A percentile compares a stretch with the other conserved stretches of the same genome.
Conservation (phyloP, 768 basidiomycete genomes). For the Tricholoma sp. region DNA sequence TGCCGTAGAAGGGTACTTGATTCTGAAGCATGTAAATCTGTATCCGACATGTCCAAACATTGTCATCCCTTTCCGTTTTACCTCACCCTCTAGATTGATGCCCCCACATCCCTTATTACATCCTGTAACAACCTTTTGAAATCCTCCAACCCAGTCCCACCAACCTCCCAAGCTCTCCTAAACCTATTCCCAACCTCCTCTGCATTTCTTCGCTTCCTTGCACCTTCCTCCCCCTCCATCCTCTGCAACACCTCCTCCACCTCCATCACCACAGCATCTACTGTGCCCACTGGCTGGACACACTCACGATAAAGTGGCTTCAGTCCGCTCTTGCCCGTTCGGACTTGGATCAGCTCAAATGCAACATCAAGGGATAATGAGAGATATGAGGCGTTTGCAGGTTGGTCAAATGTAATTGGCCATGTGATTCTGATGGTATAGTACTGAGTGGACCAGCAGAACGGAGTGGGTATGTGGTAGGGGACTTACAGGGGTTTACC, state of each 20-base stretch:
- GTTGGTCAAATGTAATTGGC: conserved; percentile 19
- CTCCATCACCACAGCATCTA: conserved; percentile 13
- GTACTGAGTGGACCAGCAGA: not conserved
- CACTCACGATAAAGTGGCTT: conserved; percentile 9
- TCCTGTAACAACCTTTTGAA: not conserved
- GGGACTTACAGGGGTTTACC: conserved; percentile 18
- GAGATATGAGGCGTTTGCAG: conserved; percentile 11
- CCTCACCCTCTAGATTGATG: too few species aligned
- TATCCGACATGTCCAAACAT: too few species aligned
- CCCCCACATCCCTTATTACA: not conserved
- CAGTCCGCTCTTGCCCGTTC: conserved; percentile 12
- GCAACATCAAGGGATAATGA: conserved; percentile 12
- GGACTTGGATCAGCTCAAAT: conserved; percentile 17
- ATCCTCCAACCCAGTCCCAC: not conserved
- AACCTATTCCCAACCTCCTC: not conserved
- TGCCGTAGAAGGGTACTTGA: too few species aligned
- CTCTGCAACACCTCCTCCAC: conserved; percentile 3
- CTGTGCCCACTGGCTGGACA: conserved; percentile 10
- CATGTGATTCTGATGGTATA: conserved; percentile 16
- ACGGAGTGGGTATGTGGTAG: not conserved
- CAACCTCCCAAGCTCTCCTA: not conserved
- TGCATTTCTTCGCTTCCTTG: not conserved
- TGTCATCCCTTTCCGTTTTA: too few species aligned
- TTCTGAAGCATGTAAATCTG: too few species aligned
- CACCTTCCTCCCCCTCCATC: not conserved